phyloP scores from a whole-genome alignment of 495 filamentous ascomycete species.

The Bacidia gigantensis region DNA sequence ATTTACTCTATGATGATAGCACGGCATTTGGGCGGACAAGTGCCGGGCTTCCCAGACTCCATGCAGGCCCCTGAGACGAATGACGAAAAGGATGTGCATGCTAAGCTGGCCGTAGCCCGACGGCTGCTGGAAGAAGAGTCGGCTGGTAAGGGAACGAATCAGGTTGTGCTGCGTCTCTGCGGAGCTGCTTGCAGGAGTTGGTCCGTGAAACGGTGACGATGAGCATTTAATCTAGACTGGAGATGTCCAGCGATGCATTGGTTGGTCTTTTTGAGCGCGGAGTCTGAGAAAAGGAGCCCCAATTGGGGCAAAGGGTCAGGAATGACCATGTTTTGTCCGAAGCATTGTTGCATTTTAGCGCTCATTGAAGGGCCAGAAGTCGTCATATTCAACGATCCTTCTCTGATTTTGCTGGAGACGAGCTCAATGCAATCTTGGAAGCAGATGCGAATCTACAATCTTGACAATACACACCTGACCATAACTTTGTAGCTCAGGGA shows the following conservation, averaged over 20 bases:
- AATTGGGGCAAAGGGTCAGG: background rate
- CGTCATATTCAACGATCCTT: no score
- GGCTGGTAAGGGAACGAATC: conserved; percentile 56
- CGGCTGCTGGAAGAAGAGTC: conserved; percentile 69
- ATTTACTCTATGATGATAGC: conserved; percentile 78
- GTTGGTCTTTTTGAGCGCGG: background rate
- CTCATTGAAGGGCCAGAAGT: background rate
- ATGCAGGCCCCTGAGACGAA: conserved; percentile 43
- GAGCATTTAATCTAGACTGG: no score
- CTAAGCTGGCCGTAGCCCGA: conserved; percentile 65
- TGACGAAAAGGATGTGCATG: conserved; percentile 55
- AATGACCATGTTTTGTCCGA: background rate
- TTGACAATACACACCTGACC: no score
- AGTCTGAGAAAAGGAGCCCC: background rate
- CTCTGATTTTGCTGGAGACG: no score
- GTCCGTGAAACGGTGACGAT: conserved; percentile 31
- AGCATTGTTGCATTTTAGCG: background rate
- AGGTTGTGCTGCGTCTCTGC: conserved; percentile 65
- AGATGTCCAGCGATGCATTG: background rate
- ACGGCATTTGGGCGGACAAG: conserved; percentile 54
- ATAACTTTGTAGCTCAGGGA: no score
- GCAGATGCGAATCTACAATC: no score
- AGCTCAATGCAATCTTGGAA: no score
- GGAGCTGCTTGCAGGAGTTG: conserved; percentile 53
- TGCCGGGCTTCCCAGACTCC: conserved; percentile 49